A percentile compares a stretch with the other conserved stretches of the same genome.
Conservation (phyloP, 306 rosid species). For the Senna tora region DNA sequence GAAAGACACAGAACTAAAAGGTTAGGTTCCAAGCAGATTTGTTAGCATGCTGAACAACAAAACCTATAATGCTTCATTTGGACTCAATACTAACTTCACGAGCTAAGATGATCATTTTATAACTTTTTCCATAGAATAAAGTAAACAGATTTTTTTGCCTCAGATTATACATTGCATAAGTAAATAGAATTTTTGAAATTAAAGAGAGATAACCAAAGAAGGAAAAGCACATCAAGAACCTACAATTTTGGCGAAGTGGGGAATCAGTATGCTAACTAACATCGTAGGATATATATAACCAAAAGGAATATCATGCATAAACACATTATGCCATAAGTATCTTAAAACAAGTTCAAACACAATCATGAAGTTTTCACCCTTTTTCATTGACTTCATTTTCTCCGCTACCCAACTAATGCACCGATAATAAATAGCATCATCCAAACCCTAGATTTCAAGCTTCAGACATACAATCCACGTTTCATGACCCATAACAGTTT, state of each 20-base stretch:
- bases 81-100: background rate
- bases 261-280: background rate
- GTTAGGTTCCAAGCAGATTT: background rate
- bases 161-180: background rate
- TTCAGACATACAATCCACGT: background rate
- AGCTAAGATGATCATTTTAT: background rate
- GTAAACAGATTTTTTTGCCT: background rate
- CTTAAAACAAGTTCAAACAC: background rate
- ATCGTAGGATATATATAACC: background rate
- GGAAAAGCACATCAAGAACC: background rate
- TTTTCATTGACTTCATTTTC: background rate
- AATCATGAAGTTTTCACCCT: background rate
- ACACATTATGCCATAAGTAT: background rate
- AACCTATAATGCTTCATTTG: slow-evolving; percentile 3
- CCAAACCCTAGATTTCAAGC: slow-evolving; percentile 14
- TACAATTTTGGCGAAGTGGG: background rate
- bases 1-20: background rate
- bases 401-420: background rate
- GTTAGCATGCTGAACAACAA: background rate
- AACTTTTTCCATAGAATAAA: background rate
- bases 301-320: background rate
- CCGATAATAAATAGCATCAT: background rate
- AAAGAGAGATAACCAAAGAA: background rate
- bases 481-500: background rate
- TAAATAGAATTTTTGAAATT: background rate